Base-by-base conservation (phyloP, 2,329 filamentous ascomycete genomes). In the Mycosphaerelloides madeirae region DNA sequence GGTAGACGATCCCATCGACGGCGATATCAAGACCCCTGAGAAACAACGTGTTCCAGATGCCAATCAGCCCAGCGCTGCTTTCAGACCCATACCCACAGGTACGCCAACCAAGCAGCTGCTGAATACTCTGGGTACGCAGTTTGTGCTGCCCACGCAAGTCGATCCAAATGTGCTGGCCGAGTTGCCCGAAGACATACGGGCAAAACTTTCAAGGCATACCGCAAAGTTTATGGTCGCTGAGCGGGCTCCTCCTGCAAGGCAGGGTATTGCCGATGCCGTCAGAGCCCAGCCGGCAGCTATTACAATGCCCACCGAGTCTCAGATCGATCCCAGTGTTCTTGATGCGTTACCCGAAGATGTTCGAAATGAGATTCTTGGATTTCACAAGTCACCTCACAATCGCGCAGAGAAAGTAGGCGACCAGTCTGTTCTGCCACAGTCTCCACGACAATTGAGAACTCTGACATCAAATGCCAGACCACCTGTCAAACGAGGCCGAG, bases 121-220 rank as follows among this genome's bases (percentile, higher is more conserved):
- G 16, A 95, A 96, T 58, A 78, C 87, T 3, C 74, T 81, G 3
- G 88, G 91, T 2, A 95, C 91, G 0, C 93, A 98, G 59, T 98
- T 98, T 59, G 80, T 97, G 36, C 74, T 98, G 55, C 93, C 93
- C 0, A 79, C 79, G 1, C 87, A 95, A 54, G 78, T 86, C 2
- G 93, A 98, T 61, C 82, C 84, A 0, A 73, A 76, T n/a, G 84
- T 95, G 0, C 68, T 97, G 3, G 85, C 85, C 1, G 89, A 94
- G 58, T 74, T 98, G 3, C 91, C 91, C 0, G 75, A 74, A 25
- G 87, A 95, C 61, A 95, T 97, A 51, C 79, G 87, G 48, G 81
- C 80, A 25, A 87, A 80, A 59, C 75, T 97, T 8, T 74, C 85
- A 49, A 77, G 76, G 7, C 83, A 84, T 68, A 33, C 48, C 19